phyloP scores from a whole-genome alignment of 768 basidiomycete genomes.

The Trametes cinnabarina region DNA sequence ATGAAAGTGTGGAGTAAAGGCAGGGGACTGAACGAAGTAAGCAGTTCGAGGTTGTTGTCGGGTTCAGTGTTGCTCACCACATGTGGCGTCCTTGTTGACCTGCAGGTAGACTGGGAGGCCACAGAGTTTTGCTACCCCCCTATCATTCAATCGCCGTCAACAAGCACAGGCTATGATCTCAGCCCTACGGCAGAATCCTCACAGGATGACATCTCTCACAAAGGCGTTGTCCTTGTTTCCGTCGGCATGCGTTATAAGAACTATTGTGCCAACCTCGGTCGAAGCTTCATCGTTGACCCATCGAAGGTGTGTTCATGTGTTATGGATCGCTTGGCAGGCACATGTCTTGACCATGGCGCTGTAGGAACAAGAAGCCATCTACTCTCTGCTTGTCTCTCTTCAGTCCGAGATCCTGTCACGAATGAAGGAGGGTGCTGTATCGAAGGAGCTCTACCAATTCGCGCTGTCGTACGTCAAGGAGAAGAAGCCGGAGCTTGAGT shows the following conservation, averaged over 20 bases:
- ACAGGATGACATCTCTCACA: slow-evolving; percentile 75
- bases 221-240: slow-evolving; percentile 84
- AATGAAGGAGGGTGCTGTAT: slow-evolving; percentile 75
- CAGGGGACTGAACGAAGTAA: slow-evolving; percentile 68
- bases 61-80: slow-evolving; percentile 5
- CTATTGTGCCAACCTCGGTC: slow-evolving; percentile 89
- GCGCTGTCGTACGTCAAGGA: slow-evolving; percentile 67
- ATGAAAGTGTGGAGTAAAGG: slow-evolving; percentile 89
- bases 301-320: slow-evolving; percentile 54
- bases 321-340: slow-evolving; percentile 7
- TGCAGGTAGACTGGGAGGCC: slow-evolving; percentile 82
- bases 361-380: slow-evolving; percentile 91
- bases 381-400: slow-evolving; percentile 71
- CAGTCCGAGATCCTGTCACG: slow-evolving; percentile 72
- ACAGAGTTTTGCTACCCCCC: slow-evolving; percentile 95
- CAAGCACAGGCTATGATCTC: slow-evolving; percentile 82
- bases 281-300: slow-evolving; percentile 95
- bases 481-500: slow-evolving; percentile 81
- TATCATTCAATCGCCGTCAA: slow-evolving; percentile 91
- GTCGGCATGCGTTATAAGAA: slow-evolving; percentile 91
- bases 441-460: slow-evolving; percentile 81
- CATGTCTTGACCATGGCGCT: not conserved
- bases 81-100: not conserved
- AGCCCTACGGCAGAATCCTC: slow-evolving; percentile 85
- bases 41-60: slow-evolving; percentile 28